Conservation (phyloP, 192 early-diverging fungal genomes). For the Paraglomus brasilianum region DNA sequence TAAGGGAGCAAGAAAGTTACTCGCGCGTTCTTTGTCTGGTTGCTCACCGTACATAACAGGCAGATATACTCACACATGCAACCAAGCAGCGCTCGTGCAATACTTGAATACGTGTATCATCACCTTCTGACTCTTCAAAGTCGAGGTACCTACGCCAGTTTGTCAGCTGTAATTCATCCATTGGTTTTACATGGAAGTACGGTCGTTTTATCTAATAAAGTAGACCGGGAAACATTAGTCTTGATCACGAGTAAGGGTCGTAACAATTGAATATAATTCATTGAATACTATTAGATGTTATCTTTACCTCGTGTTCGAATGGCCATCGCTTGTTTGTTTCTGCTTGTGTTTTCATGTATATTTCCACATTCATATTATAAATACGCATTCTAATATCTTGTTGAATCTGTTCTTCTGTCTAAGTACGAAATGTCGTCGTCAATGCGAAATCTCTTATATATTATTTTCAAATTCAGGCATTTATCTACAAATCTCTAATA, state of each 20-base stretch:
- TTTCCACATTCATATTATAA: conserved; percentile 50
- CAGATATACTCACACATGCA: conserved; percentile 58
- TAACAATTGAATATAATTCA: not conserved
- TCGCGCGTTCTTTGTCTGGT: no score
- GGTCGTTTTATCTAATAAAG: conserved; percentile 62
- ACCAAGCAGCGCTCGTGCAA: conserved; percentile 76
- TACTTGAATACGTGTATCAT: conserved; percentile 54
- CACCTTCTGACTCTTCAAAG: conserved; percentile 65
- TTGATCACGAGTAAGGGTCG: no score
- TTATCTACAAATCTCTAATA: conserved; percentile 10
- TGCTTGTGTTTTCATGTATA: conserved; percentile 65
- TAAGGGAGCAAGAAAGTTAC: not conserved
- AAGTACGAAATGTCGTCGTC: conserved; percentile 8
- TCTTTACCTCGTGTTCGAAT: conserved; percentile 58
- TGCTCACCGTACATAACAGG: not conserved
- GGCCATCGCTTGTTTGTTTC: conserved; percentile 74
- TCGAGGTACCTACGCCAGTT: conserved; percentile 77
- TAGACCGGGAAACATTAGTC: no score
- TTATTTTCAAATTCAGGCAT: no score
- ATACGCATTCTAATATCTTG: conserved; percentile 55
- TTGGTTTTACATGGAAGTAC: conserved; percentile 78
- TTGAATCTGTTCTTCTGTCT: conserved; percentile 58
- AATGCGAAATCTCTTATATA: conserved; percentile 26
- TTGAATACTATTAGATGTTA: not conserved
- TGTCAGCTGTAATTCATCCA: conserved; percentile 63